phyloP scores from a whole-genome alignment of 805 yeast genomes.

The Wickerhamomyces canadensis region DNA sequence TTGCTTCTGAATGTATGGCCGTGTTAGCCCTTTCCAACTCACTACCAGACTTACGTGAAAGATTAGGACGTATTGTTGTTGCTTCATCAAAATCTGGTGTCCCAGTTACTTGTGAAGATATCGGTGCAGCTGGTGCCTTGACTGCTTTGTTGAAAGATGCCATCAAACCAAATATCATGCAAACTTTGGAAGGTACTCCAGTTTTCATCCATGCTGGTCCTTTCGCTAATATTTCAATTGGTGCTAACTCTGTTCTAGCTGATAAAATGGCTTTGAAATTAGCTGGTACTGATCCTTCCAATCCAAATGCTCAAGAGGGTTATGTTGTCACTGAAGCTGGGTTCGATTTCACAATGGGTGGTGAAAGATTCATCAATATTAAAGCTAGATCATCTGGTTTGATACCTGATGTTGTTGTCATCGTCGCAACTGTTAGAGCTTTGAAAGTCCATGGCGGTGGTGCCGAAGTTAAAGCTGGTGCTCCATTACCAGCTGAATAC shows the following conservation, averaged over 20 bases:
- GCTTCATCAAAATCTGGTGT: constrained; percentile 71
- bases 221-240: constrained; percentile 94
- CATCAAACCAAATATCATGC: constrained; percentile 94
- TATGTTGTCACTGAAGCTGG: constrained; percentile 98
- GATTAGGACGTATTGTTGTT: constrained; percentile 87
- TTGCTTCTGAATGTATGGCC: constrained; percentile 96
- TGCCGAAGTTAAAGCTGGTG: constrained; percentile 93
- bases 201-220: constrained; percentile 98
- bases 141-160: constrained; percentile 95
- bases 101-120: constrained; percentile 90
- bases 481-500: constrained; percentile 77
- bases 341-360: constrained; percentile 98
- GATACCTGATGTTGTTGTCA: constrained; percentile 82
- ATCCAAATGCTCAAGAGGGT: constrained; percentile 53
- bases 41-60: constrained; percentile 75
- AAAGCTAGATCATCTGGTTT: constrained; percentile 91
- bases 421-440: constrained; percentile 97
- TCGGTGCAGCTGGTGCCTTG: constrained; percentile 93
- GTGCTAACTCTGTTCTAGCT: constrained; percentile 92
- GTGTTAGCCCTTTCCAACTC: constrained; percentile 79
- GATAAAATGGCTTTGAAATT: constrained; percentile 89
- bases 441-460: constrained; percentile 97
- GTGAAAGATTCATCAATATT: constrained; percentile 93
- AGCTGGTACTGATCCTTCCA: constrained; percentile 50
- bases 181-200: constrained; percentile 95